These are phyloP conservation scores for Daldinia childiae DNA, from an alignment of 495 filamentous ascomycete species.

Conservation along the genomic window DNA sequence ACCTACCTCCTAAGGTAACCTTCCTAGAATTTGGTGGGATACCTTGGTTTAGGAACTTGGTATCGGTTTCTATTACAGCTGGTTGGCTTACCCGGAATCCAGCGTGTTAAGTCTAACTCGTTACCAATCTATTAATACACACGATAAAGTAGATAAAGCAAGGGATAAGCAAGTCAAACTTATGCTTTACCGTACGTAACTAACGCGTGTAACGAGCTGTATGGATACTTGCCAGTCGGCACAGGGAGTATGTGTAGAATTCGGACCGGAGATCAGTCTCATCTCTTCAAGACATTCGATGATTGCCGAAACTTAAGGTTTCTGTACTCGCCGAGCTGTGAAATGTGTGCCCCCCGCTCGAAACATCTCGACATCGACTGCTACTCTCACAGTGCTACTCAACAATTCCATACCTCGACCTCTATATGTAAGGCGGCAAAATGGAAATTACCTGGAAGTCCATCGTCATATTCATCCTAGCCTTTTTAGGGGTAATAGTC, in stretches of 20 bases:
- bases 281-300: background rate
- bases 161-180: background rate
- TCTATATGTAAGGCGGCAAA: background rate
- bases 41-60: too few relatives aligned
- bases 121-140: background rate
- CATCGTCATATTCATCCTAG: slow-evolving; percentile 11
- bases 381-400: slow-evolving; percentile 7
- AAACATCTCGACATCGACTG: slow-evolving; percentile 16
- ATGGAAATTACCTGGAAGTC: slow-evolving; percentile 22
- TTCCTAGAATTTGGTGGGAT: too few relatives aligned
- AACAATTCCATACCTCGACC: background rate
- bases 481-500: slow-evolving; percentile 7
- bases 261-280: background rate
- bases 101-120: background rate
- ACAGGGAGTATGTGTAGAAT: background rate
- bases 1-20: too few relatives aligned
- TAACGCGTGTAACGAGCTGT: background rate
- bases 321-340: slow-evolving; percentile 29
- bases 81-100: too few relatives aligned
- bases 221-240: background rate
- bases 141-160: background rate
- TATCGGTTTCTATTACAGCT: too few relatives aligned
- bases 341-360: slow-evolving; percentile 29
- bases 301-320: slow-evolving; percentile 22
- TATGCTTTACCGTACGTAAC: background rate